Base-by-base conservation (phyloP, 257 asterid genomes). In the Jasminum sambac region DNA sequence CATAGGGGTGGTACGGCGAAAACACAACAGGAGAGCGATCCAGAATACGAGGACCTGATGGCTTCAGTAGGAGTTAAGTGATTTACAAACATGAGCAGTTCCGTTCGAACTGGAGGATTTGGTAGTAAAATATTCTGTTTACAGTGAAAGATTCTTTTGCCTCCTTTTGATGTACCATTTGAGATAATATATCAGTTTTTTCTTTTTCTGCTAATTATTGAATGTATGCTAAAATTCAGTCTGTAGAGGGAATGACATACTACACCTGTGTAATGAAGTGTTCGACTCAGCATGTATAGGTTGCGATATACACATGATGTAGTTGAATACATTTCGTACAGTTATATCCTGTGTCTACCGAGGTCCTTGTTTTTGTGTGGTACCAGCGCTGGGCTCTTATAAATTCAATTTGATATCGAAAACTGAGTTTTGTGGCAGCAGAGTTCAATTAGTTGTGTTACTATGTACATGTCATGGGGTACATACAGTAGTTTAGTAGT, bases 21-120 rank as follows among this genome's bases (percentile, higher is more conserved):
- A 76, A 70, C 34, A 63, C 90, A 67, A 11, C 74, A 76, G 71
- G 96, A 88, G 76, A 86, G 37, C 70, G 96, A 87, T 77, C 88
- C 96, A 38, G 97, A 92, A 82, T 92, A 88, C 11, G 95, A 88
- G 36, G 92, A 88, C 72, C 79, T 92, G 79, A 88, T 92, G 95
- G 93, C 91, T 40, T 92, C 96, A 24, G 96, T 88, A 11, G 91
- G 96, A 71, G 96, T 88, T 34, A 78, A 90, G 68, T 86, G 82
- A 90, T 74, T 72, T 67, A 73, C 9, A 50, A 52, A 59, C 64
- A 21, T 6, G 46, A 8, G 48, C 57, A 34, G 40, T 66, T 24
- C 9, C 5, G 24, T 38, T 17, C 23, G 60, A 59, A 24, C 64
- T 30, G 42, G 19, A 37, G 57, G 70, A 21, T 55, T 23, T 55